These are phyloP conservation scores for Hsuehochloa calcarea DNA, from an alignment of 176 grass and related monocot genomes.

Conservation along the genomic window DNA sequence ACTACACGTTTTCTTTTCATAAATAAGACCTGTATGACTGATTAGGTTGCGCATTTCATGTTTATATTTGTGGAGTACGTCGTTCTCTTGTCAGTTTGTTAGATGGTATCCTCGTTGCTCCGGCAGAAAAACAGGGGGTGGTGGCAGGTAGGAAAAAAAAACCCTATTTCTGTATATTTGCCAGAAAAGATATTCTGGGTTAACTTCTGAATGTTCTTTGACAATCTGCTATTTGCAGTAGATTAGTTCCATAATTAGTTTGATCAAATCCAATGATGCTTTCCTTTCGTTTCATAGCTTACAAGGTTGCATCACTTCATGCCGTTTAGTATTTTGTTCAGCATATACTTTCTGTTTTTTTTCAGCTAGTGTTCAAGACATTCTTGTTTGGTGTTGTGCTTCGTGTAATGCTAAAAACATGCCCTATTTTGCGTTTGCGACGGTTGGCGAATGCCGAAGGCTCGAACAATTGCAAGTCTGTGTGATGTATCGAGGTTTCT, in stretches of 20 bases:
- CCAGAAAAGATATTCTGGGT: neutral
- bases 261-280: neutral
- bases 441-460: neutral
- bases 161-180: neutral
- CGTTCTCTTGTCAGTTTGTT: neutral
- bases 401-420: neutral
- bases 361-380: no score
- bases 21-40: conserved; percentile 34
- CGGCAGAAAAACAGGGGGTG: neutral
- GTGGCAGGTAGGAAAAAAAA: neutral
- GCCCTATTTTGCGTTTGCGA: neutral
- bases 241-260: neutral
- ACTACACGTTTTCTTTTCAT: conserved; percentile 25
- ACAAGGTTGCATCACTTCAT: neutral
- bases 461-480: neutral
- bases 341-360: neutral
- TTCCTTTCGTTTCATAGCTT: neutral
- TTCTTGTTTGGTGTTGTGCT: neutral
- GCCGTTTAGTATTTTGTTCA: neutral
- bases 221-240: neutral
- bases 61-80: conserved; percentile 24
- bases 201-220: neutral
- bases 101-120: neutral
- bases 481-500: neutral
- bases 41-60: conserved; percentile 1